Conservation (phyloP, 1,284 basidiomycete genomes). For the Rhodofomes roseus region DNA sequence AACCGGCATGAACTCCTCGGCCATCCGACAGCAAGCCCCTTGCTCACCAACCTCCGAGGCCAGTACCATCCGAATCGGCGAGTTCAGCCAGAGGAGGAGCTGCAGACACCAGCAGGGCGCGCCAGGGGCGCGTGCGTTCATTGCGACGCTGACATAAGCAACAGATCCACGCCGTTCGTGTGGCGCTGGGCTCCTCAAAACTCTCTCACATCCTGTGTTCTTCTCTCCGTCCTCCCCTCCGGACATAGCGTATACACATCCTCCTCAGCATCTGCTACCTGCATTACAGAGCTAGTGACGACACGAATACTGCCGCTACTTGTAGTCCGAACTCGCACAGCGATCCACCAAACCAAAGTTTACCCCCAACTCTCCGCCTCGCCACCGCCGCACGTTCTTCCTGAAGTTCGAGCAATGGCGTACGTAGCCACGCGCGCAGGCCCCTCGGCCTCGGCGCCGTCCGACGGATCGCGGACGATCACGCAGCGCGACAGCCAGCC, state of each 20-base stretch:
- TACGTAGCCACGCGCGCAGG: constrained; percentile 6
- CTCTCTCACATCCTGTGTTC: neutral
- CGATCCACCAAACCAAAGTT: neutral
- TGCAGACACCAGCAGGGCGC: neutral
- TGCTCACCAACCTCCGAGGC: no score
- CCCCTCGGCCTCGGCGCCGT: constrained; percentile 31
- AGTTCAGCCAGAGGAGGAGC: neutral
- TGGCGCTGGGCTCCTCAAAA: neutral
- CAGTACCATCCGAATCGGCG: no score
- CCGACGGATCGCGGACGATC: constrained; percentile 57
- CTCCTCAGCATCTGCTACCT: neutral
- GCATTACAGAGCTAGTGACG: neutral
- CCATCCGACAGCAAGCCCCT: no score
- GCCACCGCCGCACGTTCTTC: neutral
- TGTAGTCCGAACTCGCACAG: neutral
- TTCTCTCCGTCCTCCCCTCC: neutral
- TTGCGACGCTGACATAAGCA: neutral
- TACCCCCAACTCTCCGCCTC: neutral
- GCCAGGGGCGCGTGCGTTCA: neutral
- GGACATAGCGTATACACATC: neutral
- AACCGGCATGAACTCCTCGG: no score
- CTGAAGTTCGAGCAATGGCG: neutral
- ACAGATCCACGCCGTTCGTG: neutral
- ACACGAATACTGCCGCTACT: neutral
- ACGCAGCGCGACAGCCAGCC: constrained; percentile 44